Base-by-base conservation (phyloP, 495 filamentous ascomycete genomes). In the Aspergillus kassunensis region DNA sequence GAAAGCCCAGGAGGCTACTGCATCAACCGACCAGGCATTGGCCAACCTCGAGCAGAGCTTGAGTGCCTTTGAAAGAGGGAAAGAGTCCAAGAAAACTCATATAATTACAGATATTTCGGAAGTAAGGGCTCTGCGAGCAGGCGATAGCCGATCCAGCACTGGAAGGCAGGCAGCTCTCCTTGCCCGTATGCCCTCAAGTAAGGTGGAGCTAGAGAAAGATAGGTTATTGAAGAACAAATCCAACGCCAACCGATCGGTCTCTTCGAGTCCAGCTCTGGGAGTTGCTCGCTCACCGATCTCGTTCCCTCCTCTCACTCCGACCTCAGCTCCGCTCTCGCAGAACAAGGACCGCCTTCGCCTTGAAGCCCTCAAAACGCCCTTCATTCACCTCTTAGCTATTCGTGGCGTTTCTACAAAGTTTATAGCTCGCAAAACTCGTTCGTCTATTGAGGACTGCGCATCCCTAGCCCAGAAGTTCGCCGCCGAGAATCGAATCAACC, bases 351-450 rank as follows among this genome's bases (percentile, higher is more conserved):
- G 57, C 72, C 75, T 66, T 70, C 80, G 64, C 62, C 75, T 65
- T 59, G 80, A 66, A 61, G 80, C 69, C 23, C 65, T 80, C 47
- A 76, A 75, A 48, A 64, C 66, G 20, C 78, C 84, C n/a, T 74
- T 90, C 16, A 81, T 90, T 23, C 88, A 91, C 70, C 78, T 89
- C 31, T 76, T 91, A 39, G 88, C 88, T 19, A 68, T 81, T 16
- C 74, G 77, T 41, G 79, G 84, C 7, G 75, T 80, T 27, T 75
- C 82, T 8, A 73, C 75, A 55, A 76, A 81, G 19, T 77, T 80
- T 23, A 70, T 91, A 11, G 61, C 70, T n/a, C 69, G 71, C 40
- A 77, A 78, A 66, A 78, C 77, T n/a, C 71, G 79, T 41, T 74
- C 76, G 31, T 73, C 75, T 18, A 58, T 73, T 16, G 81, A 85